Evolutionary conservation across 192 early-diverging fungal genomes (phyloP), one percentile per base, ranked within the genome.

Genomic region (Ambispora gerdemannii): DNA sequence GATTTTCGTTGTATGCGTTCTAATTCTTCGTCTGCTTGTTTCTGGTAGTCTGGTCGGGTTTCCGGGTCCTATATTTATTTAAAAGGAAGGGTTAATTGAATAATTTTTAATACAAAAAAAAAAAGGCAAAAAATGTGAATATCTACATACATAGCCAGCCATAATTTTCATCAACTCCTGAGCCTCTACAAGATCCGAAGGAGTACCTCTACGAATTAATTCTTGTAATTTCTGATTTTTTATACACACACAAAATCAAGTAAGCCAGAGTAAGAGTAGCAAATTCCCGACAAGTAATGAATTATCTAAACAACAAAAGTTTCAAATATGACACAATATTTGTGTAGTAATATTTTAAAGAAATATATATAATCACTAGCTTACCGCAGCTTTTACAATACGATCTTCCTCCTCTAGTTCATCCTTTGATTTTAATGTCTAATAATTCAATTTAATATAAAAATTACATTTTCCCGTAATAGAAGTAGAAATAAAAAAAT

Each of bases 81-180:
- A n/a, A n/a, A n/a, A n/a, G n/a, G n/a, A n/a, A n/a, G n/a, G n/a
- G n/a, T 20, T 15, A 20, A 69, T 19, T 15, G 10, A 24, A 71
- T 10, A 49, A 19, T 50, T 52, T 3, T 30, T 36, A 55, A 38
- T 27, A 24, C 30, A n/a, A 15, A 38, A 33, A 47, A 73, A 63
- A n/a, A 17, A 59, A 24, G 24, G 19, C 25, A 43, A 35, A 47
- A n/a, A n/a, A n/a, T n/a, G n/a, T n/a, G n/a, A n/a, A 28, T 24
- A 10, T 10, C 3, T 34, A 74, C 80, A 67, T 84, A 92, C 92
- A 75, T 96, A 99, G 52, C 98, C 98, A 19, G 96, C 88, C 84
- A 99, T 95, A 43, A 95, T 82, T 77, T 99, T 98, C 90, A 99
- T 98, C 55, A 99, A 78, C 66, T 93, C 90, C 55, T 99, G 98